Evolutionary conservation across 2,329 filamentous ascomycete species (phyloP), one percentile per base, ranked within the genome.

Genomic region (Exophiala bonariae): DNA sequence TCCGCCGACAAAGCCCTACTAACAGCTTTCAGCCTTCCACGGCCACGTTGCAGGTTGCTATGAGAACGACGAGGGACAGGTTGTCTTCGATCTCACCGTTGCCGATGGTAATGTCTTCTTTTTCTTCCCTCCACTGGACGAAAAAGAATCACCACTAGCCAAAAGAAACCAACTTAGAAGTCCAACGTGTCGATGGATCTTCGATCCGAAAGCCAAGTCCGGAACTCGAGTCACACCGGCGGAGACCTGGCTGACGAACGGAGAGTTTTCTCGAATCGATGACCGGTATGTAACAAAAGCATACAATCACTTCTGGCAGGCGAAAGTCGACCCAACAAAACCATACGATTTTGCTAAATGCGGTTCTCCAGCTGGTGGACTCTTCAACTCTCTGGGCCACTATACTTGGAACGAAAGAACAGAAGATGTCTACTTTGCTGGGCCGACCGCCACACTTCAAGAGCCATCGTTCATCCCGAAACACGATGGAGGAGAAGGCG

Each of bases 11-110:
- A n/a, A n/a, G n/a, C n/a, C 33, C 23, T 3, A 28, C 8, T 26
- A 9, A 19, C 19, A 13, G 13, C 16, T 17, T 32, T 3, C 17
- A 54, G 51, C 59, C 0, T 75, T 75, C 55, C 72, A 75, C 39
- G 72, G 74, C 5, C 74, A 77, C 44, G 65, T 75, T 13, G 73
- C 71, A 1, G 72, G 73, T 7, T 74, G 72, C 49, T 76, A 75
- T 56, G 74, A 77, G 54, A 70, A 73, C 36, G 66, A 68, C 2
- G 64, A 72, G 4, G 73, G 73, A 1, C 63, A 74, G 20, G 64
- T 77, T 14, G 66, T 73, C 8, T 66, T 70, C 36, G 71, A 75
- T 56, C 61, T 75, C 14, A 57, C 56, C 2, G 50, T 59, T 10
- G 56, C 56, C 3, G 49, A 54, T 17, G 42, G 47, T 22, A 53